These are phyloP conservation scores for Wallemia ichthyophaga DNA, from an alignment of 1,284 basidiomycete genomes.

Conservation along the genomic window DNA sequence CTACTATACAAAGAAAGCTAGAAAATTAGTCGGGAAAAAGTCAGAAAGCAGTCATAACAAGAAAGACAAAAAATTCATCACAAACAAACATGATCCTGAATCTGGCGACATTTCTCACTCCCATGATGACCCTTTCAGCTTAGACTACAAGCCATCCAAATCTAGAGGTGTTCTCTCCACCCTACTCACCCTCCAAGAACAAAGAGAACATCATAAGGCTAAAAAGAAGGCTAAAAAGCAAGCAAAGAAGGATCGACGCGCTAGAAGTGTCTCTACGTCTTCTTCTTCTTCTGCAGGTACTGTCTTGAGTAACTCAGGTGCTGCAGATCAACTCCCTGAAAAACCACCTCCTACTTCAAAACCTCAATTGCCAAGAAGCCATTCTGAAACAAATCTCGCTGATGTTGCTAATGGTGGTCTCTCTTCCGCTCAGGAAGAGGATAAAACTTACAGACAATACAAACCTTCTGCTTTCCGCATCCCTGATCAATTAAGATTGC, in stretches of 20 bases:
- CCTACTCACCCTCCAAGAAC: not conserved
- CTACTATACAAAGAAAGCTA: not conserved
- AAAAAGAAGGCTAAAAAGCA: not conserved
- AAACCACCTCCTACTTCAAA: not conserved
- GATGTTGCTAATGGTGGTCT: conserved; percentile 6
- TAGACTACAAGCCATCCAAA: not conserved
- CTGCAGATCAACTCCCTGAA: not conserved
- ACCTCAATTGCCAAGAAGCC: not conserved
- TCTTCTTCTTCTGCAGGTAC: not conserved
- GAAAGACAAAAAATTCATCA: not conserved
- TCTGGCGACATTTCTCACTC: not conserved
- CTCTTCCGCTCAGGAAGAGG: conserved; percentile 9
- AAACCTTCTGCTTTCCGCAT: not conserved
- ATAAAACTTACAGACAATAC: conserved; percentile 6
- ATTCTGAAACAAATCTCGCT: not conserved
- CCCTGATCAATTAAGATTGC: conserved; percentile 8
- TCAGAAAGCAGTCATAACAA: not conserved
- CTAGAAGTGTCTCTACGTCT: not conserved
- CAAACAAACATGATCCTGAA: not conserved
- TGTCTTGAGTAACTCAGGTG: not conserved
- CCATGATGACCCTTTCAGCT: not conserved
- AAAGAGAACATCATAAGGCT: not conserved
- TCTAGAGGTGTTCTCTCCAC: not conserved
- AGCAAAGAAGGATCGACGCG: conserved; percentile 3
- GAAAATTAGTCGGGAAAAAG: not conserved